Percentiles rank a stretch among this genome's conserved stretches.
These are phyloP conservation scores for Pouteria campechiana DNA, from an alignment of 179 eudicot genomes.

Conservation along the genomic window DNA sequence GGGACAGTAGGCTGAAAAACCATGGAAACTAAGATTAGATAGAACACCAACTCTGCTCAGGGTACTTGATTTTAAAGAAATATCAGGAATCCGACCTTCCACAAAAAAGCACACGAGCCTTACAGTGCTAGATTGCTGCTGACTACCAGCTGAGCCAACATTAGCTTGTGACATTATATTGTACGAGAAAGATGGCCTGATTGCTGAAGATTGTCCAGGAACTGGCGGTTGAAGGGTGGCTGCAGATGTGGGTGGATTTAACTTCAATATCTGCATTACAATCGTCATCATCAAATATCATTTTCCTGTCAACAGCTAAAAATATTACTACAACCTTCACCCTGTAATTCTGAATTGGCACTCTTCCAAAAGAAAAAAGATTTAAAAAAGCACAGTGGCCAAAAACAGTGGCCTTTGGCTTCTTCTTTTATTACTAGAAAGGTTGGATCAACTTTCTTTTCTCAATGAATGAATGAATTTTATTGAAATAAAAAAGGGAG, in stretches of 20 bases:
- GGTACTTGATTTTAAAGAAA: neutral
- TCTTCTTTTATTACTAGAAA: too few relatives aligned
- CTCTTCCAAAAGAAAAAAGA: too few relatives aligned
- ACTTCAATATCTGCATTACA: conserved; percentile 13
- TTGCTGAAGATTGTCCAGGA: conserved; percentile 14
- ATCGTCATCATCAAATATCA: neutral
- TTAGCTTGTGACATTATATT: conserved; percentile 9
- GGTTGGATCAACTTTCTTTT: too few relatives aligned
- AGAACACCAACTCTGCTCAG: neutral
- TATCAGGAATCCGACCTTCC: neutral
- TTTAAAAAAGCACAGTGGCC: too few relatives aligned
- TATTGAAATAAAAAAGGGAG: neutral
- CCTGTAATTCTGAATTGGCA: too few relatives aligned
- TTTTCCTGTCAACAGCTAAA: neutral
- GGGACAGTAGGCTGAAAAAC: conserved; percentile 9
- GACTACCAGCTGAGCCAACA: conserved; percentile 4
- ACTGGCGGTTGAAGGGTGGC: conserved; percentile 12
- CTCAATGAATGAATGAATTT: too few relatives aligned
- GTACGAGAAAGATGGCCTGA: conserved; percentile 21
- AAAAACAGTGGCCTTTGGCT: too few relatives aligned
- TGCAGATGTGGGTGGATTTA: conserved; percentile 11
- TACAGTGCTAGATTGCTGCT: conserved; percentile 15
- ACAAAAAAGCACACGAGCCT: neutral
- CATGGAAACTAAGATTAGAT: neutral
- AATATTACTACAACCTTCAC: neutral